Evolutionary conservation across 352 stramenopile genomes (phyloP).

Genomic region (Phytopythium vexans): DNA sequence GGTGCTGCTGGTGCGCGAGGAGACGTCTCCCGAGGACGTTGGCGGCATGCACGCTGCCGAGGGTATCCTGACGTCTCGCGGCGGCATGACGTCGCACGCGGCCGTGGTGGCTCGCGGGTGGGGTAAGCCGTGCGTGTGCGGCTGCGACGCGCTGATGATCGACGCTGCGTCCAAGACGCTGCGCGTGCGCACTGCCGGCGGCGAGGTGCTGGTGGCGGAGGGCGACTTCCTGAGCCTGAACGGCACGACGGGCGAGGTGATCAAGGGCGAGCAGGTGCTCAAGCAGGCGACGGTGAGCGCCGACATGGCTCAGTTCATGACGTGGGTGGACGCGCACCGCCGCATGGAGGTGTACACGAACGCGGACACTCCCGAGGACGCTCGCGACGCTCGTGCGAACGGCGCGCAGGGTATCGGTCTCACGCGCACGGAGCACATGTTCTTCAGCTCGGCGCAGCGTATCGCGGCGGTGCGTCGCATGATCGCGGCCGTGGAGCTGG

Average conservation of each 20-base stretch:
- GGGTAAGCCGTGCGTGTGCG: conserved; percentile 19
- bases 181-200: conserved; percentile 4
- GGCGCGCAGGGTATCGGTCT: conserved; percentile 19
- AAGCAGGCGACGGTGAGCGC: conserved; percentile 16
- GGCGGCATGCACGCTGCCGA: conserved; percentile 20
- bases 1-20: conserved; percentile 17
- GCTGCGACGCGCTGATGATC: conserved; percentile 16
- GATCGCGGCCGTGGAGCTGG: conserved; percentile 21
- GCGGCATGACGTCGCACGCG: conserved; percentile 18
- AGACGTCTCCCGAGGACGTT: conserved; percentile 19
- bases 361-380: conserved; percentile 16
- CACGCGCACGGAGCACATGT: conserved; percentile 23
- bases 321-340: conserved; percentile 22
- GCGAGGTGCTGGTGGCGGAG: conserved; percentile 14
- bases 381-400: conserved; percentile 15
- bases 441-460: conserved; percentile 18
- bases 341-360: conserved; percentile 24
- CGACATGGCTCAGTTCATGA: conserved; percentile 18
- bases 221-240: conserved; percentile 21
- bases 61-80: conserved; percentile 22
- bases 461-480: conserved; percentile 16
- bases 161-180: conserved; percentile 19
- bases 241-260: conserved; percentile 19
- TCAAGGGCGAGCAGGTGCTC: conserved; percentile 16
- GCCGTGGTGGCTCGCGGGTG: conserved; percentile 18